Evolutionary conservation across 1,284 basidiomycete genomes (phyloP).

Genomic region (Tremellales sp.): DNA sequence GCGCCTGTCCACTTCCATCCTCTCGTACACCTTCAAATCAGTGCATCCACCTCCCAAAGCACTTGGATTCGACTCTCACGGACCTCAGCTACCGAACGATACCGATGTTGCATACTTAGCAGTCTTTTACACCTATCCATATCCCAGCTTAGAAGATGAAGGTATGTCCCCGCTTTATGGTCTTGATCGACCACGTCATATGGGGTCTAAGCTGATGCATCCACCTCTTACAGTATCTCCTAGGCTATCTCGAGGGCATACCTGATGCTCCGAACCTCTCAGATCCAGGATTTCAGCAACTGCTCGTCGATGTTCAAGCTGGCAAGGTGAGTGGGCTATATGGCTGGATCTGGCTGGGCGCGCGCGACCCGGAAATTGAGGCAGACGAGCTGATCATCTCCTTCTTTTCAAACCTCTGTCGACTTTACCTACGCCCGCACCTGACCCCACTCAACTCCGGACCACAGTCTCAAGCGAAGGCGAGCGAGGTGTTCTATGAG

Average conservation of each 20-base stretch:
- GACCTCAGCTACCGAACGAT: slow-evolving; percentile 28
- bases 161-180: slow-evolving; percentile 22
- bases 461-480: slow-evolving; percentile 57
- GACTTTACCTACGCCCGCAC: neutral
- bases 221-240: slow-evolving; percentile 46
- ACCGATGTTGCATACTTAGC: slow-evolving; percentile 12
- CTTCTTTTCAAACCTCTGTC: neutral
- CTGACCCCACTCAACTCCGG: neutral
- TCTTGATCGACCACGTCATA: slow-evolving; percentile 2
- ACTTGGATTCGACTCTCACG: no score
- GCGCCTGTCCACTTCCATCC: slow-evolving; percentile 9
- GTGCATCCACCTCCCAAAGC: slow-evolving; percentile 32
- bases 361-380: neutral
- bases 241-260: slow-evolving; percentile 47
- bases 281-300: slow-evolving; percentile 47
- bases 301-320: slow-evolving; percentile 47
- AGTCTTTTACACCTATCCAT: no score
- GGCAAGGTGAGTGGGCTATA: slow-evolving; percentile 39
- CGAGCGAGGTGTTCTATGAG: slow-evolving; percentile 85
- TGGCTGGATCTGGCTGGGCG: neutral
- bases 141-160: slow-evolving; percentile 36
- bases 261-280: slow-evolving; percentile 43
- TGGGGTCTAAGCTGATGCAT: slow-evolving; percentile 25
- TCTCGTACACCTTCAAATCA: slow-evolving; percentile 15
- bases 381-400: neutral